A percentile compares a stretch with the other conserved stretches of the same genome.
These are phyloP conservation scores for Saccharum officinarum DNA, from an alignment of 176 grass and related monocot genomes.

Conservation along the genomic window DNA sequence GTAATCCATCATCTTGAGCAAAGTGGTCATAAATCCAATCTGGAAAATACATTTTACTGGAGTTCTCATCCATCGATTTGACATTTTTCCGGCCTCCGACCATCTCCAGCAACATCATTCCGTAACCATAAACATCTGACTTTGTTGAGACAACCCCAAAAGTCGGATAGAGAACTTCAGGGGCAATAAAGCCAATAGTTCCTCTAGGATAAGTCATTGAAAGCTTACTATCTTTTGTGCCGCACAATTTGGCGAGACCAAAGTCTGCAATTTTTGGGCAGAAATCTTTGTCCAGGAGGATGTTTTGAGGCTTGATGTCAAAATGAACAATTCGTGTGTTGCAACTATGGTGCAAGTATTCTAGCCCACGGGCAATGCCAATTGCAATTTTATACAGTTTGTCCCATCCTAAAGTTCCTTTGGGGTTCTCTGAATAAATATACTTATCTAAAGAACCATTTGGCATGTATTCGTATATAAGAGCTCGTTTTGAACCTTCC, in stretches of 20 bases:
- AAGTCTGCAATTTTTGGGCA: constrained; percentile 71
- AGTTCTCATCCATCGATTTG: constrained; percentile 7
- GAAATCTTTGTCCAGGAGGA: constrained; percentile 50
- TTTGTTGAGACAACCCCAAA: constrained; percentile 58
- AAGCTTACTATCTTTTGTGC: constrained; percentile 40
- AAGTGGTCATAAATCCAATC: constrained; percentile 80
- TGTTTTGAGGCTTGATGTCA: constrained; percentile 68
- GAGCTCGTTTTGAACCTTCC: too few relatives aligned
- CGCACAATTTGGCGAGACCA: constrained; percentile 56
- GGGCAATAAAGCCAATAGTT: constrained; percentile 70
- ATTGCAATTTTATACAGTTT: constrained; percentile 45
- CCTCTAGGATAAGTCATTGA: constrained; percentile 56
- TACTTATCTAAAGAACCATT: constrained; percentile 69
- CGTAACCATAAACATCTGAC: constrained; percentile 66
- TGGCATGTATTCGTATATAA: constrained; percentile 66
- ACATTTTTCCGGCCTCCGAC: constrained; percentile 53
- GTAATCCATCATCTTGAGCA: constrained; percentile 28
- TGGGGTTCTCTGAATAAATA: constrained; percentile 43
- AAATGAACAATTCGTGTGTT: constrained; percentile 63
- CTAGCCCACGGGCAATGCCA: constrained; percentile 51
- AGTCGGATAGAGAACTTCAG: constrained; percentile 52
- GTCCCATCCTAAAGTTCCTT: constrained; percentile 47
- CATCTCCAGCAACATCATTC: constrained; percentile 81
- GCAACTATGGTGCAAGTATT: constrained; percentile 55
- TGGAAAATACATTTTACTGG: constrained; percentile 57